Conservation (phyloP, 306 rosid genomes). For the Glycyrrhiza uralensis region DNA sequence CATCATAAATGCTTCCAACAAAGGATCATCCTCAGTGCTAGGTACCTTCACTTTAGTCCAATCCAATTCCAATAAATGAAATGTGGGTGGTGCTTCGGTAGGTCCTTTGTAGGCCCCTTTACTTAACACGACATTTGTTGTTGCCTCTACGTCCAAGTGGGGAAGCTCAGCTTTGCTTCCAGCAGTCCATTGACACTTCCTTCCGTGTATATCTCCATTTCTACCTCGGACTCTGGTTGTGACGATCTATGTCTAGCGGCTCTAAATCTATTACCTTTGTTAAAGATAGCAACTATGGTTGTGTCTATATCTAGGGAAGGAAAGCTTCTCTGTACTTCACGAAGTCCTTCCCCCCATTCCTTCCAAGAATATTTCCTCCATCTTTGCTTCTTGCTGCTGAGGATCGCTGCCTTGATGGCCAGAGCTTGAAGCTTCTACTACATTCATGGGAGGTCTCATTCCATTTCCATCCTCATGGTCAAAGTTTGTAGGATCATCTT, state of each 20-base stretch:
- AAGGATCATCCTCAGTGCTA: neutral
- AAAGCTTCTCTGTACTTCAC: neutral
- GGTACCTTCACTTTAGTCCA: neutral
- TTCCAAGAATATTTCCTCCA: neutral
- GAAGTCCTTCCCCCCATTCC: neutral
- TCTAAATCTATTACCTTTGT: neutral
- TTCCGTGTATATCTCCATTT: neutral
- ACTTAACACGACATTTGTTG: neutral
- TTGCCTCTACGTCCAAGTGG: neutral
- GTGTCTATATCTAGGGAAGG: neutral
- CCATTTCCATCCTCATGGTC: neutral
- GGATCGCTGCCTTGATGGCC: neutral
- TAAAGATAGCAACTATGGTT: neutral
- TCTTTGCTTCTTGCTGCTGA: neutral
- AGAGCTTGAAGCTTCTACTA: neutral
- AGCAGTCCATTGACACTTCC: neutral
- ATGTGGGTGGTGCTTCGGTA: neutral
- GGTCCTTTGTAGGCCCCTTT: neutral
- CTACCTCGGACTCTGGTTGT: neutral
- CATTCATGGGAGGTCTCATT: neutral
- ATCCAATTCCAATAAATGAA: neutral
- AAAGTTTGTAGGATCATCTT: too few relatives aligned
- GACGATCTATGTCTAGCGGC: too few relatives aligned
- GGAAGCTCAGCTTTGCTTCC: slow-evolving; percentile 2
- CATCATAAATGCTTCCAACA: neutral